phyloP scores from a whole-genome alignment of 345 rosid species.

The Eucalyptus pauciflora region DNA sequence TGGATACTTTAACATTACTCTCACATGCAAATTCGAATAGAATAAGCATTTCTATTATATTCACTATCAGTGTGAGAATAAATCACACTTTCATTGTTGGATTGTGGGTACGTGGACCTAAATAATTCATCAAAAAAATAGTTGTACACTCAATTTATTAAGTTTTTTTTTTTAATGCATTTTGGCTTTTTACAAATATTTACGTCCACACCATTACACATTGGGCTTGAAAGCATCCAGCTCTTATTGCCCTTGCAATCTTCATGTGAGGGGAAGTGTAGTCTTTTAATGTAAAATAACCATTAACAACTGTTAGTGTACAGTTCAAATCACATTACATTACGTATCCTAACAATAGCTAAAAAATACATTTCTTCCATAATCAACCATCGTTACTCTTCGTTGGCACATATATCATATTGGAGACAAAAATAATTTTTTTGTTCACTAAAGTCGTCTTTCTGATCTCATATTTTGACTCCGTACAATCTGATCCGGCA shows the following conservation, averaged over 20 bases:
- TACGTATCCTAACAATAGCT: neutral
- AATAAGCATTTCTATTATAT: neutral
- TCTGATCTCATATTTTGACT: neutral
- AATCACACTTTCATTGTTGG: neutral
- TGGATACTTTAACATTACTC: neutral
- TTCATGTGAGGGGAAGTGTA: neutral
- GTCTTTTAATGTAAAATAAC: neutral
- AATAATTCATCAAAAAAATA: neutral
- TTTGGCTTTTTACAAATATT: neutral
- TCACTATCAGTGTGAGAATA: neutral
- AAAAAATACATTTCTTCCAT: neutral
- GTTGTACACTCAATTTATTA: neutral
- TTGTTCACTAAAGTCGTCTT: neutral
- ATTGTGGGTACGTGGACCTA: neutral
- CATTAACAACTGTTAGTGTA: neutral
- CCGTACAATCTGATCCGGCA: neutral
- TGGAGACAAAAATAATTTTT: neutral
- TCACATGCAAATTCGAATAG: neutral
- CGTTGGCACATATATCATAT: neutral
- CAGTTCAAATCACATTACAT: neutral
- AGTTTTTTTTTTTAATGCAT: neutral
- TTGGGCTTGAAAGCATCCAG: neutral
- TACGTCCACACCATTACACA: neutral
- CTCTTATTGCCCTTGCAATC: neutral
- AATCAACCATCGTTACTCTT: neutral